These are phyloP conservation scores for Aspergillus indologenus DNA, from an alignment of 495 filamentous ascomycete species.

Conservation along the genomic window DNA sequence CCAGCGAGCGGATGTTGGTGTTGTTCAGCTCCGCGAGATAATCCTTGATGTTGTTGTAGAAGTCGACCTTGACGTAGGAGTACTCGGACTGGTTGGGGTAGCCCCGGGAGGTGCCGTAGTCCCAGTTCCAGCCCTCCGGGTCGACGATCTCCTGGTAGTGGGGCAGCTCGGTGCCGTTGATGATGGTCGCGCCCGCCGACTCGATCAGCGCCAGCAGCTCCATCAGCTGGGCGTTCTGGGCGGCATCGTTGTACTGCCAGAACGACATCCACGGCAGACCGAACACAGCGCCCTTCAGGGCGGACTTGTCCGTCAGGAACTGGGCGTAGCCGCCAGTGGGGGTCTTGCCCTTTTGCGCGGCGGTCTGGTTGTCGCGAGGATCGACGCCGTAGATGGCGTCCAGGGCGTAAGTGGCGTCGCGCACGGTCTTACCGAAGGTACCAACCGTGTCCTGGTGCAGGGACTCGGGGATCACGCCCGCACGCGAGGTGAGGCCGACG, in stretches of 20 bases:
- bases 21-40: constrained; percentile 66
- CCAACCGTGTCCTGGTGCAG: constrained; percentile 67
- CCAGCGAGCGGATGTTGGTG: constrained; percentile 59
- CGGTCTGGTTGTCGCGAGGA: constrained; percentile 55
- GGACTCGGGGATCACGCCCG: constrained; percentile 62
- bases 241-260: constrained; percentile 55
- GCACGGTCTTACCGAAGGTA: constrained; percentile 60
- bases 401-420: constrained; percentile 62
- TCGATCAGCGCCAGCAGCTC: constrained; percentile 53
- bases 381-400: constrained; percentile 66
- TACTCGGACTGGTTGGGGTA: constrained; percentile 69
- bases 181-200: constrained; percentile 60
- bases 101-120: constrained; percentile 60
- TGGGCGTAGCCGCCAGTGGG: constrained; percentile 53
- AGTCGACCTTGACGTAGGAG: constrained; percentile 69
- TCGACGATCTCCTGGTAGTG: constrained; percentile 57
- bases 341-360: constrained; percentile 51
- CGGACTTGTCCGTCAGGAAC: constrained; percentile 50
- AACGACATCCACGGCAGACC: constrained; percentile 69
- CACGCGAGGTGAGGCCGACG: constrained; percentile 60
- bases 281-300: constrained; percentile 60
- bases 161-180: constrained; percentile 69
- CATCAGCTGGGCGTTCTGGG: constrained; percentile 51
- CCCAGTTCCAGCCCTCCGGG: constrained; percentile 69
- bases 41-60: constrained; percentile 67